Base-by-base conservation (phyloP, 2,329 filamentous ascomycete species). In the Botrytis fragariae region DNA sequence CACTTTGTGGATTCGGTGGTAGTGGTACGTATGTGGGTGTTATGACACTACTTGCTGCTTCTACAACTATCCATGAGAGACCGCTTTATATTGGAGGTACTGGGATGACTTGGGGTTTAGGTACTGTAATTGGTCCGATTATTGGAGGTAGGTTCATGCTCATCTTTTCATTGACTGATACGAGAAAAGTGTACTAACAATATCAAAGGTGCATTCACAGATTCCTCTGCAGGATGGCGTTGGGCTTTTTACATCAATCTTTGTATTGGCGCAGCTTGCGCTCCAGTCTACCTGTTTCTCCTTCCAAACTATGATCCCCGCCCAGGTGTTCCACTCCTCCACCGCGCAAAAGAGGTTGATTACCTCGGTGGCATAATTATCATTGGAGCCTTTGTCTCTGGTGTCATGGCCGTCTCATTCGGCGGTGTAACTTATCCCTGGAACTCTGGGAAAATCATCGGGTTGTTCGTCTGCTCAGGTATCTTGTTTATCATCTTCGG, bases 21-120 rank as follows among this genome's bases (percentile, higher is more conserved):
- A 77, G 78, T 18, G 86, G 85, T 7, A 82, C 85, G 77, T 86
- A 85, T 67, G 81, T 81, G 2, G 85, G 85, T 0, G 82, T 83
- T 4, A 83, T 86, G 80, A 85, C 81, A 2, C 83, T 86, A 37
- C 82, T 86, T 63, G 83, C 81, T 0, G 83, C 79, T 32, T 78
- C 78, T 16, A 82, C 81, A 0, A 78, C 80, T 3, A 81, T 81
- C 1, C 76, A 80, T 9, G 80, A 83, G 61, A 78, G 83, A 12
- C 81, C 83, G 2, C n/a, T 60, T n/a, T 71, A 71, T n/a, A 48
- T 69, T 10, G 35, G 65, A n/a, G 45, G n/a, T 10, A 37, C 29
- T 10, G 68, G 68, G 16, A 22, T 71, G 39, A 45, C 59, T 35
- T 71, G 57, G 57, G 68, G 54, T 6, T 22, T 37, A 7, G 57